Conservation (phyloP, 345 rosid species). For the Stellera chamaejasme region DNA sequence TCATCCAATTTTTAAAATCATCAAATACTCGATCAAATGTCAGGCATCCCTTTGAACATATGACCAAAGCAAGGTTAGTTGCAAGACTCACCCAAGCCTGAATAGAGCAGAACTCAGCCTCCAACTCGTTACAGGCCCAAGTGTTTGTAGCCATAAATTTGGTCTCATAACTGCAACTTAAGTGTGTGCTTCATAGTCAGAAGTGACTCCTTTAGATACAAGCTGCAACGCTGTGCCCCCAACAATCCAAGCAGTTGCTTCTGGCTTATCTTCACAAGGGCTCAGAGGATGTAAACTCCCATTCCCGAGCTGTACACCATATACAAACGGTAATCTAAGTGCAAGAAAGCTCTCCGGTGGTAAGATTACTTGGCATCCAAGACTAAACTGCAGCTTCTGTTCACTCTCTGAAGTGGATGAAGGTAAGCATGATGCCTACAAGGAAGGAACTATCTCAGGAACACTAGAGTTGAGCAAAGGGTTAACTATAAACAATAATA, state of each 20-base stretch:
- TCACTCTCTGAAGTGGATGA: conserved; percentile 34
- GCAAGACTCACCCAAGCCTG: conserved; percentile 14
- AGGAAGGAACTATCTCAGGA: neutral
- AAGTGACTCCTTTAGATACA: conserved; percentile 39
- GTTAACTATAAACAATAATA: too few species aligned
- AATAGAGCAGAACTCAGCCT: conserved; percentile 16
- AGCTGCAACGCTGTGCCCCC: conserved; percentile 59
- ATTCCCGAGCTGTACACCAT: conserved; percentile 59
- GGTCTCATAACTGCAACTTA: conserved; percentile 17
- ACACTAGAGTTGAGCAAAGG: too few species aligned
- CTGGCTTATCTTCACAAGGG: conserved; percentile 59
- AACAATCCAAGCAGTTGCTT: conserved; percentile 66
- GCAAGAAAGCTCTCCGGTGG: conserved; percentile 79
- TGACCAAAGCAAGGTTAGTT: neutral
- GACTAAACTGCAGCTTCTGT: conserved; percentile 49
- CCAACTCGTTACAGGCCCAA: conserved; percentile 12
- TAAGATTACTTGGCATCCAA: conserved; percentile 60
- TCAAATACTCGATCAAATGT: too few species aligned
- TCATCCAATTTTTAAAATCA: too few species aligned
- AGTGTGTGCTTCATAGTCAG: conserved; percentile 18
- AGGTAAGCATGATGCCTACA: conserved; percentile 62
- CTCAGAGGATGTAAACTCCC: conserved; percentile 42
- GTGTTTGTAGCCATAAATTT: conserved; percentile 12
- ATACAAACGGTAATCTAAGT: conserved; percentile 70
- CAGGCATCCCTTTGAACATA: too few species aligned